Conservation (phyloP, 345 rosid species). For the Ceriops zippeliana region DNA sequence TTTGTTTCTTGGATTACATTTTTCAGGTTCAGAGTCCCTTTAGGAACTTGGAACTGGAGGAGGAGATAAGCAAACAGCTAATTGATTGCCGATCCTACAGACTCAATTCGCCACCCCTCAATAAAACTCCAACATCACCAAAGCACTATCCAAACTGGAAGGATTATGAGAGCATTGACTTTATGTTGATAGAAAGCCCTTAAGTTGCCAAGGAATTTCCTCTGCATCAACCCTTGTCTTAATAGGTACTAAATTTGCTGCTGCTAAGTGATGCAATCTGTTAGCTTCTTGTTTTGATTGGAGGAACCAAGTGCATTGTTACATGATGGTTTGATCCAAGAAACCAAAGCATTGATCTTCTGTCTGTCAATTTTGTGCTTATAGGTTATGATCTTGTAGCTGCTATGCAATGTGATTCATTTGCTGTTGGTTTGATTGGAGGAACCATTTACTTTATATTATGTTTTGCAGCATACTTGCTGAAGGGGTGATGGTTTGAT, state of each 20-base stretch:
- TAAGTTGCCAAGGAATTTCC: slow-evolving; percentile 14
- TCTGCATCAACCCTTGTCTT: not conserved
- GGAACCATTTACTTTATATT: no score
- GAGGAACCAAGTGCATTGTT: slow-evolving; percentile 32
- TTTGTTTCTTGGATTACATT: not conserved
- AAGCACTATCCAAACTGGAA: slow-evolving; percentile 6
- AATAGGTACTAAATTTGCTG: slow-evolving; percentile 3
- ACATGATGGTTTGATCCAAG: no score
- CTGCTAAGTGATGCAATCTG: not conserved
- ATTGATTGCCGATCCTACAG: slow-evolving; percentile 13
- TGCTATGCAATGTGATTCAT: no score
- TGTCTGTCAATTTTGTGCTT: no score
- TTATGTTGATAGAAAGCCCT: slow-evolving; percentile 35
- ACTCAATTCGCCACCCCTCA: slow-evolving; percentile 20
- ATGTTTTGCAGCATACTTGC: no score
- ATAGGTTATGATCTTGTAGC: no score
- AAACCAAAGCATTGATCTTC: no score
- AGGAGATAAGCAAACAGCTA: slow-evolving; percentile 28
- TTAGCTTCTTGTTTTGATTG: slow-evolving; percentile 5
- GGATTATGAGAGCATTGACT: slow-evolving; percentile 26
- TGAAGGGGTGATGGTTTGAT: no score
- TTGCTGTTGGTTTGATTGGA: no score
- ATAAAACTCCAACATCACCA: slow-evolving; percentile 31
- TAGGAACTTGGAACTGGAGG: slow-evolving; percentile 25
- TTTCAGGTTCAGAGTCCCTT: slow-evolving; percentile 29